Conservation (phyloP, 441 rosid genomes). For the Flueggea neowawraea region DNA sequence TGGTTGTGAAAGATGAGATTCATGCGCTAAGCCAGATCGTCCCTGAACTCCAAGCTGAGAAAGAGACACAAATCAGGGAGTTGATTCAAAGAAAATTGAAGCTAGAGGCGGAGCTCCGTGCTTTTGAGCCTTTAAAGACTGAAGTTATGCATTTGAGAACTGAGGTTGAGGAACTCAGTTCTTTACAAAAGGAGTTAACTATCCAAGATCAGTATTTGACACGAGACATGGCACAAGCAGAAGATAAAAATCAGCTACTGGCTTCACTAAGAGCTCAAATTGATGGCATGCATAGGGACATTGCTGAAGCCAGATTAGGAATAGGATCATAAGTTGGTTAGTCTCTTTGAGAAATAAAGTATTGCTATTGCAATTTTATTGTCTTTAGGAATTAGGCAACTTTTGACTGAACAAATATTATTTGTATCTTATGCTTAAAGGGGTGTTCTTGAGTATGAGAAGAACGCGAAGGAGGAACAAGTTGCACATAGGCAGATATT, state of each 20-base stretch:
- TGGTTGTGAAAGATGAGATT: constrained; percentile 21
- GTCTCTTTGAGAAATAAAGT: neutral
- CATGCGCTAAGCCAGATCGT: constrained; percentile 14
- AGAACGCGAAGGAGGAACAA: constrained; percentile 46
- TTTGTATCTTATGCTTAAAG: constrained; percentile 23
- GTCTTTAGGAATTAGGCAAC: neutral
- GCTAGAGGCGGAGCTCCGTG: constrained; percentile 24
- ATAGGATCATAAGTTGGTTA: neutral
- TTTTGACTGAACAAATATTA: neutral
- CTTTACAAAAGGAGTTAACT: constrained; percentile 14
- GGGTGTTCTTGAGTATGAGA: constrained; percentile 45
- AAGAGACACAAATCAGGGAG: constrained; percentile 19
- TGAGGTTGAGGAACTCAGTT: constrained; percentile 19
- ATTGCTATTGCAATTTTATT: neutral
- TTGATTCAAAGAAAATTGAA: constrained; percentile 22
- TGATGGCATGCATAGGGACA: constrained; percentile 17
- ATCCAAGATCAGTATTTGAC: constrained; percentile 12
- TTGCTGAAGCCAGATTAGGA: constrained; percentile 28
- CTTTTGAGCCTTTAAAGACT: constrained; percentile 14
- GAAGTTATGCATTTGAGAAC: constrained; percentile 24
- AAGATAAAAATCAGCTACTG: constrained; percentile 21
- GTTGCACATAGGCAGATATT: constrained; percentile 45
- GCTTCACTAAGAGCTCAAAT: constrained; percentile 14
- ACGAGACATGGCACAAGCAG: constrained; percentile 8
- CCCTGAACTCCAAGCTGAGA: constrained; percentile 20